Evolutionary conservation across 257 asterid genomes (phyloP), one percentile per base, ranked within the genome.

Genomic region (Ilex aquifolium): DNA sequence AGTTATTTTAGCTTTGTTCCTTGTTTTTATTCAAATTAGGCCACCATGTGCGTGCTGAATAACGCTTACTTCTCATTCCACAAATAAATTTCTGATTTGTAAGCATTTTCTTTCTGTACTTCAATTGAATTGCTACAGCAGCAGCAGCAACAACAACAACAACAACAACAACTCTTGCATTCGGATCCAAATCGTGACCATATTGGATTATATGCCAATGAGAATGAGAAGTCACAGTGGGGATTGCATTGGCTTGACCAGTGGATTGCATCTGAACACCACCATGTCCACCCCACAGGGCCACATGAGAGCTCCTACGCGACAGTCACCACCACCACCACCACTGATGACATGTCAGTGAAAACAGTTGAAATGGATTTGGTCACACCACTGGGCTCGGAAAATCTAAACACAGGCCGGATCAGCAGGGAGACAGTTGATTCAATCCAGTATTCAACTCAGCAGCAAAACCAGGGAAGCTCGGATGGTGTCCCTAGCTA

Each of bases 191-290:
- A 58, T 10, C 66, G 63, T 1, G 83, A 73, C 6, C 48, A 67
- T 7, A 36, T 30, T 1, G 79, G 68, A 15, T 54, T 69, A 31
- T 70, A 69, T 14, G 76, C 69, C 12, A 63, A 66, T 0, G 87
- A 72, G 46, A 61, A 16, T 1, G 88, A 79, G 0, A 83, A 76
- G 75, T 58, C 86, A 13, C 80, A 69, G 2, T 82, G 90, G 91
- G 92, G 94, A 6, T 83, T 97, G 97, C 85, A 88, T 54, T 86
- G 95, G 97, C 77, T 88, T 13, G 98, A 91, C 65, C 83, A 77
- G 8, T 88, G 98, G 98, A 92, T 86, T 95, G 89, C 87, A 21
- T 75, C 90, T 0, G 96, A 88, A 30, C 84, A 88, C 13, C 58
- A 79, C 76, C 87, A 86, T 17, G 64, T 65, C 49, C 79, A 78